Base-by-base conservation (phyloP, 73 alveolate species). In the Paramecium biaurelia region DNA sequence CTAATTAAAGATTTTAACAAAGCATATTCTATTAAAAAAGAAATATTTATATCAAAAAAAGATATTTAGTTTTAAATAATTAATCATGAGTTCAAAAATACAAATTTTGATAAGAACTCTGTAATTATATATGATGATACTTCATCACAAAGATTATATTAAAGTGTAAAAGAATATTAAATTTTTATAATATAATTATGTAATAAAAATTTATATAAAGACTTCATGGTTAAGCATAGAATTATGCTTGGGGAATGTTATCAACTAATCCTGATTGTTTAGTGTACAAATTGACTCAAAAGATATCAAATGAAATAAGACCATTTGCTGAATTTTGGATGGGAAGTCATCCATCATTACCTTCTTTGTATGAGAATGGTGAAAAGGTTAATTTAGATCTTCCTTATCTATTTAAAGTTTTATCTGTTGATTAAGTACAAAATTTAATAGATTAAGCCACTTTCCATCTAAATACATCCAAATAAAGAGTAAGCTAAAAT, bases 321-420 rank as follows among this genome's bases (percentile, higher is more conserved):
- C 72, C 84, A 23, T 98, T 93, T 86, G 99, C 99, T n/a, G 99
- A 98, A 74, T 96, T 94, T 47, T 98, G 99, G 99, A 98, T 98
- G 98, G 99, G 99, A 0, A 96, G 98, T 23, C 99, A 98, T 89
- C 97, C 98, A 6, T 95, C 96, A 92, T 98, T 99, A 5, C 99
- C 99, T 9, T 93, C 99, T 15, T 85, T 93, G 57, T 93, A 93
- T 34, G 85, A 92, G 28, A 76, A 92, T 82, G 94, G 95, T 57
- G 84, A 95, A 21, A 49, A 23, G 34, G 89, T 93, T 20, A 86
- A 93, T 24, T 98, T 96, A 32, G 93, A 96, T 47, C 92, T 98
- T 41, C 97, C 99, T 18, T 98, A 92, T 85, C 94, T 99, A 68
- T 95, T 99, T 70, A 99, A 99, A 95, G 96, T 98, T n/a, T 96